Evolutionary conservation across 2,329 filamentous ascomycete species (phyloP).

Genomic region (Aaosphaeria arxii): DNA sequence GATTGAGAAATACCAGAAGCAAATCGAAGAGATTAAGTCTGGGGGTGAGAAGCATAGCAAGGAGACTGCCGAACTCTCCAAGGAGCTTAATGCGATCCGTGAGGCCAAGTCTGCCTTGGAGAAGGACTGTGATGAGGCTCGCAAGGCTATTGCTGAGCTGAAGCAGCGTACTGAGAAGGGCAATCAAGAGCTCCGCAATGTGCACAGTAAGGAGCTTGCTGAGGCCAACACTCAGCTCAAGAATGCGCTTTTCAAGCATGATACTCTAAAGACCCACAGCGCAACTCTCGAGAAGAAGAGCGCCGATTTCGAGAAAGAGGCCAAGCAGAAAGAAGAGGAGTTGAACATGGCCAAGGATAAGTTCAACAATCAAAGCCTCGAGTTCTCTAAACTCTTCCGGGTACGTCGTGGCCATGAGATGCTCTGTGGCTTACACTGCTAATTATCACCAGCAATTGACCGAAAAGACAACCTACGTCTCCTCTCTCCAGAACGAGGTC

Average conservation of each 20-base stretch:
- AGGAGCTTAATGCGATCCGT: constrained; percentile 12
- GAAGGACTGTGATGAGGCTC: neutral
- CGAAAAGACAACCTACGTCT: constrained; percentile 17
- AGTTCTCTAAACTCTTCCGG: constrained; percentile 15
- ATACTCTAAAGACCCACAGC: constrained; percentile 11
- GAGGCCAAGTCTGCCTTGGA: constrained; percentile 3
- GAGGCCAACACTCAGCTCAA: constrained; percentile 14
- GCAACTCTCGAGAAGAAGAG: constrained; percentile 11
- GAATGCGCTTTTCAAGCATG: constrained; percentile 13
- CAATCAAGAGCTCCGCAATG: constrained; percentile 3
- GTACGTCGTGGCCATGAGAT: constrained; percentile 12
- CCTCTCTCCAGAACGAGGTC: constrained; percentile 9
- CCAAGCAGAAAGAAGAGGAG: constrained; percentile 17
- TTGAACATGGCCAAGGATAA: constrained; percentile 14
- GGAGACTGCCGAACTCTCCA: constrained; percentile 8
- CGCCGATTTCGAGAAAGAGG: constrained; percentile 7
- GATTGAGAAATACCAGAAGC: constrained; percentile 17
- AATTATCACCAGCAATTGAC: constrained; percentile 2
- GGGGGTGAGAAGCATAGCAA: constrained; percentile 15
- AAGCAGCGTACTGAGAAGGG: neutral
- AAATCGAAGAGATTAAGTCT: constrained; percentile 10
- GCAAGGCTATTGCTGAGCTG: neutral
- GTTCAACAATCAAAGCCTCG: constrained; percentile 16
- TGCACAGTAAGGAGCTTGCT: constrained; percentile 15
- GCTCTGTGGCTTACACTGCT: constrained; percentile 4